Evolutionary conservation across 306 rosid species (phyloP).

Genomic region (Cajanus cajan): DNA sequence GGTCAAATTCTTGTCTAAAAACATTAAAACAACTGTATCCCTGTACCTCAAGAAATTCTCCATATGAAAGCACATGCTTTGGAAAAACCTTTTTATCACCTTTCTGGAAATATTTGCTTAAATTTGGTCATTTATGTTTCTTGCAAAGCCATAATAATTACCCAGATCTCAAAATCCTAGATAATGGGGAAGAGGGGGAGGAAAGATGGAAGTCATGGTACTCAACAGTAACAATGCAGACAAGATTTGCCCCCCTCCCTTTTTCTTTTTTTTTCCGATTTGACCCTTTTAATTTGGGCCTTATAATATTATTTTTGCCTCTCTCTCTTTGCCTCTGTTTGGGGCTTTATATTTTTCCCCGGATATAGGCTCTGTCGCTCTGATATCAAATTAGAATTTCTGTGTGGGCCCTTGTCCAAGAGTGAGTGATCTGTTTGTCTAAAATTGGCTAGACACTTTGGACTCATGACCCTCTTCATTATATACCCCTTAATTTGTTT

Average conservation of each 20-base stretch:
- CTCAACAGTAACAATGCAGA: background rate
- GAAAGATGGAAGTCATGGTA: background rate
- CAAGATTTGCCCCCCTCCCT: background rate
- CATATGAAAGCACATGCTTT: background rate
- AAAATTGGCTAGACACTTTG: background rate
- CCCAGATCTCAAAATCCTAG: background rate
- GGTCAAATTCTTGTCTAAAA: background rate
- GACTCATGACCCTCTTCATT: background rate
- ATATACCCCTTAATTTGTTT: background rate
- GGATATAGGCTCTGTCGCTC: background rate
- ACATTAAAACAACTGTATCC: background rate
- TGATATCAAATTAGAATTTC: background rate
- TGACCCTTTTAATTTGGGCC: background rate
- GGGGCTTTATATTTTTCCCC: background rate
- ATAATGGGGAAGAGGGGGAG: conserved; percentile 2
- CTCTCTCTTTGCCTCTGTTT: background rate
- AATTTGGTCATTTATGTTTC: background rate
- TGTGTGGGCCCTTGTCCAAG: background rate
- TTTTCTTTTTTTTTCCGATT: too few species aligned
- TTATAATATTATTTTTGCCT: background rate
- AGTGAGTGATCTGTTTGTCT: background rate
- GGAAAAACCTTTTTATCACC: background rate
- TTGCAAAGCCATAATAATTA: background rate
- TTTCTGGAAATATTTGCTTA: background rate
- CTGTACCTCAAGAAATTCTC: background rate